Evolutionary conservation across 2,329 filamentous ascomycete species (phyloP), one percentile per base, ranked within the genome.

Genomic region (Tolypocladium tundrense): DNA sequence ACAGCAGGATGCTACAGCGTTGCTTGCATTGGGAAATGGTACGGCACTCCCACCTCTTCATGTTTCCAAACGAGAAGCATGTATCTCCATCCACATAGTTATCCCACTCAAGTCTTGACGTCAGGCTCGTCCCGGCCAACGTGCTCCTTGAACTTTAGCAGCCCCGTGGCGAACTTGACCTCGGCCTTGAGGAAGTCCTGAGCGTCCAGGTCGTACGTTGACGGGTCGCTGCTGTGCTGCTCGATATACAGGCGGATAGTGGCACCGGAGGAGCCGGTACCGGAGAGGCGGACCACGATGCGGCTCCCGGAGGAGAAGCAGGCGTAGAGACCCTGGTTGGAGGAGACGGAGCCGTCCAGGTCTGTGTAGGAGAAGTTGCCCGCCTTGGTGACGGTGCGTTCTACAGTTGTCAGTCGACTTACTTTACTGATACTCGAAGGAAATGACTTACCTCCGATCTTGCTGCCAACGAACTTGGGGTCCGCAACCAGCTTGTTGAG

Each of bases 291-390:
- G 59, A 97, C 91, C 56, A 99, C 91, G 60, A 97, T 93, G 65
- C 94, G 88, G 77, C 90, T 96, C 62, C 93, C 93, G 59, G 95
- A 92, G 57, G 91, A 91, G 75, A 97, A 97, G 74, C 90, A 89
- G 72, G 92, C 89, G 71, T 90, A 99, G 66, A 99, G 86, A 64
- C 94, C 94, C 79, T 99, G 94, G 80, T 97, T 95, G 72, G 91
- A 90, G 69, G 91, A 88, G 57, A 97, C 90, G 64, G 91, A 96
- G 61, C 93, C 94, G 69, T 99, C 94, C n/a, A 99, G 86, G 70
- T 99, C 94, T 10, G 91, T 97, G 83, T 99, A 99, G 39, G 90
- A 91, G 75, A 99, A 99, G 82, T 99, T 92, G 64, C 92, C 94
- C 8, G 92, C 93, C 67, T 95, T 90, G 54, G 85, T 79, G 50